Evolutionary conservation across 1,284 basidiomycete species (phyloP), one percentile per base, ranked within the genome.

Genomic region (Trametes hirsuta): DNA sequence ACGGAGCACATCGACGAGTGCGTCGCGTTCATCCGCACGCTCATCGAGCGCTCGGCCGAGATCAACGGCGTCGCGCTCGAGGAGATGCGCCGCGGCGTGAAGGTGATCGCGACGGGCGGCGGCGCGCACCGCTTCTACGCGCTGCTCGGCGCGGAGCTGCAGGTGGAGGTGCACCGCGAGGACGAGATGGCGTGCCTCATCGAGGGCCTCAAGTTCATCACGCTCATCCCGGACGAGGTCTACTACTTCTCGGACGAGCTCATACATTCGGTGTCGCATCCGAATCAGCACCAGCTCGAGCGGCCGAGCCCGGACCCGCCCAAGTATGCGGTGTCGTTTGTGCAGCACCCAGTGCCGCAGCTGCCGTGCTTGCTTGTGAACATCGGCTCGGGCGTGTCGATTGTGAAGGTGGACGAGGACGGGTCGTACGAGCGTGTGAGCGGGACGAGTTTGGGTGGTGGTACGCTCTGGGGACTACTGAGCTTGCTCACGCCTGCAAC

Each of bases 181-280:
- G 97, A 99, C 74, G 97, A 99, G 81, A 99, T 99, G 97, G 95
- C 94, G 77, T 98, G 97, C 72, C 78, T 99, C 69, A 99, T 99
- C 66, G 92, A 96, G 66, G 97, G 97, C 15, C 83, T 99, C 71
- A 94, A 95, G 75, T 99, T 99, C 77, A 93, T 98, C 75, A 91
- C 93, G 34, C 87, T 94, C 72, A 97, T 99, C 61, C 97, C 97
- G 35, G 91, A 97, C 76, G 97, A 99, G 76, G 96, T 96, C 36
- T 99, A 98, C 77, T 98, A 91, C 83, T 99, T 98, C 79, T 97
- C 95, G 47, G 97, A 99, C 76, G 93, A 98, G 77, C 87, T 98
- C 66, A 96, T 98, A 54, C 90, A 94, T 75, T 89, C 86, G 53
- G 88, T 94, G 30, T 90, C 92, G 47, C 92, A 94, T 72, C 83